Evolutionary conservation across 768 basidiomycete species (phyloP).

Genomic region (Termitomyces sp.): DNA sequence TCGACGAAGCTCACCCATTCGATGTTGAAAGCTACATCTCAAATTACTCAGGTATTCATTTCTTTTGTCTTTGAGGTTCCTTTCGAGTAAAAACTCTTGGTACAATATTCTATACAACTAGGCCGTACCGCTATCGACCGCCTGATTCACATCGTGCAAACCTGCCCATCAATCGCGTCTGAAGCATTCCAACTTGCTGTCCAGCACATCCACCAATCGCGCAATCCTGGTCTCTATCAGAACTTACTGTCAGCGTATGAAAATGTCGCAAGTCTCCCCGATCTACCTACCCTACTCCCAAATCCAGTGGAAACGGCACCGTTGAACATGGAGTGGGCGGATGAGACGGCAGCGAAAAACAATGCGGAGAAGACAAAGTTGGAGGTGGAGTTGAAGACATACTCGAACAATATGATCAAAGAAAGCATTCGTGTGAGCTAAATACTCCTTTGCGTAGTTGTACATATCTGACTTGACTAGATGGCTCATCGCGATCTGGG

Average conservation of each 20-base stretch:
- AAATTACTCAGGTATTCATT: conserved; percentile 61
- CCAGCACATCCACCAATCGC: conserved; percentile 58
- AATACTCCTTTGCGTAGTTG: background rate
- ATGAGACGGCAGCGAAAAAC: conserved; percentile 63
- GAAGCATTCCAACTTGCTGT: conserved; percentile 71
- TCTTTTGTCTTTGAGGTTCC: background rate
- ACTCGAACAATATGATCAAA: conserved; percentile 96
- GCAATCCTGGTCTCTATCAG: conserved; percentile 64
- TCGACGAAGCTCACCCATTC: conserved; percentile 83
- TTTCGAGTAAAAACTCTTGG: background rate
- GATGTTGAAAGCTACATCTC: conserved; percentile 81
- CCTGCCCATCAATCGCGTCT: conserved; percentile 65
- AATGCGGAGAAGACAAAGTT: conserved; percentile 75
- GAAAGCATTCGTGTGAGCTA: conserved; percentile 87
- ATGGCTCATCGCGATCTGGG: conserved; percentile 92
- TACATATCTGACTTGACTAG: conserved; percentile 32
- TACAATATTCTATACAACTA: conserved; percentile 17
- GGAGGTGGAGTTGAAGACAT: conserved; percentile 93
- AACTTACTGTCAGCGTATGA: conserved; percentile 53
- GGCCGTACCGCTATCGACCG: conserved; percentile 79
- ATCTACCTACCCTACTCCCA: conserved; percentile 35
- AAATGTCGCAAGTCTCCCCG: conserved; percentile 24
- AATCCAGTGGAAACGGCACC: conserved; percentile 43
- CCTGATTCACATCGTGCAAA: conserved; percentile 60
- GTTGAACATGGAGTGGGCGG: conserved; percentile 71